These are phyloP conservation scores for Lentithecium fluviatile DNA, from an alignment of 495 filamentous ascomycete genomes.

Conservation along the genomic window DNA sequence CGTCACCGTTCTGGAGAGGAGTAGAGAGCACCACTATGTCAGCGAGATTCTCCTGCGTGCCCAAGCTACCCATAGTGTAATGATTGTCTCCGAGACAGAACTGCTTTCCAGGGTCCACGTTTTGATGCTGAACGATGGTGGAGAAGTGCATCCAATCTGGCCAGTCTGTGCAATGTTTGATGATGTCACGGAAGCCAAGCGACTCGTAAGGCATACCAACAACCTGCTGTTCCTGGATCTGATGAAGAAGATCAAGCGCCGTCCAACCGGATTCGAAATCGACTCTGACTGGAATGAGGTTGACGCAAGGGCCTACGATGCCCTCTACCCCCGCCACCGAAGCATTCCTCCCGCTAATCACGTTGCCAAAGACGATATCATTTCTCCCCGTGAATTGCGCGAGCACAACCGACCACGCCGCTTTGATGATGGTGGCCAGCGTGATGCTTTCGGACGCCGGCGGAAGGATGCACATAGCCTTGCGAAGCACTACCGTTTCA, in stretches of 20 bases:
- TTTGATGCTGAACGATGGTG: slow-evolving; percentile 19
- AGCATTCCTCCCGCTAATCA: slow-evolving; percentile 54
- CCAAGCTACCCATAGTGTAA: slow-evolving; percentile 50
- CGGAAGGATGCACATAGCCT: neutral
- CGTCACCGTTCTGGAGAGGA: slow-evolving; percentile 38
- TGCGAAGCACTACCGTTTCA: neutral
- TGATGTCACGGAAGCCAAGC: slow-evolving; percentile 36
- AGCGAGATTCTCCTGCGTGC: slow-evolving; percentile 50
- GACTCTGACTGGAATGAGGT: slow-evolving; percentile 57
- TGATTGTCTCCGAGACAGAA: slow-evolving; percentile 41
- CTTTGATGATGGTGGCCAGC: slow-evolving; percentile 54
- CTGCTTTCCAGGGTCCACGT: neutral
- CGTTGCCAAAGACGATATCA: slow-evolving; percentile 55
- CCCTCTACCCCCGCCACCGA: slow-evolving; percentile 53
- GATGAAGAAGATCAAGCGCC: slow-evolving; percentile 51
- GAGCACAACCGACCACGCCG: slow-evolving; percentile 55
- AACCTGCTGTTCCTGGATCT: slow-evolving; percentile 57
- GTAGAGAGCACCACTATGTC: slow-evolving; percentile 52
- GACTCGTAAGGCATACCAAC: slow-evolving; percentile 53
- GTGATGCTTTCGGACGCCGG: slow-evolving; percentile 45
- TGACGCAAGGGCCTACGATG: slow-evolving; percentile 57
- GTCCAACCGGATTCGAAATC: slow-evolving; percentile 49
- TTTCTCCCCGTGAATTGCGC: slow-evolving; percentile 51
- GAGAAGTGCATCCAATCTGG: slow-evolving; percentile 10
- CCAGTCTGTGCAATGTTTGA: slow-evolving; percentile 36